phyloP scores from a whole-genome alignment of 371 early-diverging fungal species.

The Blyttiomyces sp. region DNA sequence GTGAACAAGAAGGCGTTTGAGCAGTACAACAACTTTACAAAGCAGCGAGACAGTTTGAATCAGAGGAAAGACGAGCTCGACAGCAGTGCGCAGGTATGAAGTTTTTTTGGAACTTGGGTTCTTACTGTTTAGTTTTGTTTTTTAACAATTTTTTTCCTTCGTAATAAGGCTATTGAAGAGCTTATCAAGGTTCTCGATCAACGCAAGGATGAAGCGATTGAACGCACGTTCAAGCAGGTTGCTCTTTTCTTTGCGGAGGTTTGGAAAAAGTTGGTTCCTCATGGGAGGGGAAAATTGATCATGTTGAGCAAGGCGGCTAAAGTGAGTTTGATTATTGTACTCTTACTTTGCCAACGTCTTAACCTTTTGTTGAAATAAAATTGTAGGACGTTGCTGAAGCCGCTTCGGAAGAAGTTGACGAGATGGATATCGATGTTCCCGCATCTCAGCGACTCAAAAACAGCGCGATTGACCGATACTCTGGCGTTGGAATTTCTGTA shows the following conservation, averaged over 20 bases:
- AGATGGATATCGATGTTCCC: background rate
- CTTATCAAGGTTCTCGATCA: conserved; percentile 88
- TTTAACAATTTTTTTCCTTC: background rate
- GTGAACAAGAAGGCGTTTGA: conserved; percentile 98
- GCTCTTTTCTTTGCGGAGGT: conserved; percentile 81
- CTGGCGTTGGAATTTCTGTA: conserved; percentile 88
- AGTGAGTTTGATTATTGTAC: conserved; percentile 37
- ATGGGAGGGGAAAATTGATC: conserved; percentile 80
- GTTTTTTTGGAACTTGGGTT: background rate
- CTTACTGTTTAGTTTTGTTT: background rate
- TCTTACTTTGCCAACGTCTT: background rate
- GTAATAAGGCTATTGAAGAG: conserved; percentile 67
- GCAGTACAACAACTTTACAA: conserved; percentile 89
- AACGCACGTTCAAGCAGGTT: conserved; percentile 92
- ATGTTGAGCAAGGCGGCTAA: conserved; percentile 71
- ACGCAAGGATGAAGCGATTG: conserved; percentile 95
- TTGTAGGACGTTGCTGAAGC: conserved; percentile 19
- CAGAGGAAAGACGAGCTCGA: conserved; percentile 86
- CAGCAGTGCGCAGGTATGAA: conserved; percentile 61
- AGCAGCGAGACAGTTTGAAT: conserved; percentile 79
- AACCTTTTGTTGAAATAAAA: background rate
- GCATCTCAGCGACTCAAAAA: conserved; percentile 44
- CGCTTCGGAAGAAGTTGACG: conserved; percentile 18
- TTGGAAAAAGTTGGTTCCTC: conserved; percentile 89
- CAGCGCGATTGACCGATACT: conserved; percentile 73